Evolutionary conservation across 306 rosid species (phyloP).

Genomic region (Cyamopsis tetragonoloba): DNA sequence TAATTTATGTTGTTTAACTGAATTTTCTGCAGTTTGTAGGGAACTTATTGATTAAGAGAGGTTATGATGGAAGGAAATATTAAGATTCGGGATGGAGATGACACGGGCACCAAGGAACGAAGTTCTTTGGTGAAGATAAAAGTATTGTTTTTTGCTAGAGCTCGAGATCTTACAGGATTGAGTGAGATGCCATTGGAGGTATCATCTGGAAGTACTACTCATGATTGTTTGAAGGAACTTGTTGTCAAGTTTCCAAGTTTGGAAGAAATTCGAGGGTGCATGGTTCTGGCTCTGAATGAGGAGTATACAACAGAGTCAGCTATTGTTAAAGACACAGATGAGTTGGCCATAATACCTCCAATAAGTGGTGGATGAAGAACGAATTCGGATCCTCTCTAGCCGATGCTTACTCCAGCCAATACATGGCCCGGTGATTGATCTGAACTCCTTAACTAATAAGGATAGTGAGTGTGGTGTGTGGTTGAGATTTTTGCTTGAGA

Average conservation of each 20-base stretch:
- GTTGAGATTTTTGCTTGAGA: too few species aligned
- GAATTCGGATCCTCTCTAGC: too few species aligned
- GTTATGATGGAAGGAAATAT: slow-evolving; percentile 26
- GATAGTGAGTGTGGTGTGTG: too few species aligned
- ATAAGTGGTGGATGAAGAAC: slow-evolving; percentile 96
- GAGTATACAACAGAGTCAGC: slow-evolving; percentile 59
- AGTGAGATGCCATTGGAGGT: slow-evolving; percentile 63
- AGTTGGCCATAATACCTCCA: slow-evolving; percentile 85
- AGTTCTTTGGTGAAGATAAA: slow-evolving; percentile 49
- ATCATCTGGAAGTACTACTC: slow-evolving; percentile 61
- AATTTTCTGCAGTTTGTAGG: not conserved
- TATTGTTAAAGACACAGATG: slow-evolving; percentile 63
- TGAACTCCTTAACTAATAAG: too few species aligned
- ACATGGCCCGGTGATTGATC: too few species aligned
- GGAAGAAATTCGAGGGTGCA: slow-evolving; percentile 69
- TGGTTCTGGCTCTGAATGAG: slow-evolving; percentile 82
- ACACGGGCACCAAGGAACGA: not conserved
- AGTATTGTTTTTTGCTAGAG: slow-evolving; percentile 81
- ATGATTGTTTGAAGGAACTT: slow-evolving; percentile 67
- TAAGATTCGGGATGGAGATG: slow-evolving; percentile 15
- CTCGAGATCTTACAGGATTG: slow-evolving; percentile 74
- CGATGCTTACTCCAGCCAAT: too few species aligned
- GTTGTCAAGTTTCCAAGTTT: slow-evolving; percentile 58
- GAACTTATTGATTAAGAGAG: not conserved
- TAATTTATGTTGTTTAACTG: not conserved